Percentiles rank a stretch among this genome's conserved stretches.
Evolutionary conservation across 345 rosid species (phyloP).

Genomic region (Populus pruinosa): DNA sequence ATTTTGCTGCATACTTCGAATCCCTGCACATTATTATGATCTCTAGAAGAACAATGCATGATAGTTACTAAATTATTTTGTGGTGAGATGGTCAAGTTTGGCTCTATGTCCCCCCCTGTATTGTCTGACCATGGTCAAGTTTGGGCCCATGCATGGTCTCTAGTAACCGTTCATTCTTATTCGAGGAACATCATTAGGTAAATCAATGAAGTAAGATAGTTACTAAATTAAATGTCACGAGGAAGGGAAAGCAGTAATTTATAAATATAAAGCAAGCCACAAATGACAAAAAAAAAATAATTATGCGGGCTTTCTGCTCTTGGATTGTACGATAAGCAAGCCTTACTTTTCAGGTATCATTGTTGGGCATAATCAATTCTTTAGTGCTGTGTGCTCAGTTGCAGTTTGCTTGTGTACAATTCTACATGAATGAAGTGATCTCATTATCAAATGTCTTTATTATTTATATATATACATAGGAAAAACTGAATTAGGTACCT

Average conservation of each 20-base stretch:
- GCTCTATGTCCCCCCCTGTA: not conserved
- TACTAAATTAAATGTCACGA: too few species aligned
- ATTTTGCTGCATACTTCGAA: not conserved
- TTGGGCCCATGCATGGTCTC: not conserved
- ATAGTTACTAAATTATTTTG: too few species aligned
- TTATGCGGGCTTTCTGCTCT: not conserved
- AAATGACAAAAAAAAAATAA: too few species aligned
- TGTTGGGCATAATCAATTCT: too few species aligned
- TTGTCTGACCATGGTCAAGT: not conserved
- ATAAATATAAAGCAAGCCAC: not conserved
- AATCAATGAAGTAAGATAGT: too few species aligned
- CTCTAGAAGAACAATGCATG: too few species aligned
- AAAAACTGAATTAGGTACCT: not conserved
- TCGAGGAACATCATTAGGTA: not conserved
- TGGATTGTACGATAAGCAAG: too few species aligned
- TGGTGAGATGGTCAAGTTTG: not conserved
- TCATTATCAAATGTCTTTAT: not conserved
- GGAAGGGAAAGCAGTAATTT: not conserved
- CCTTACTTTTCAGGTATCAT: too few species aligned
- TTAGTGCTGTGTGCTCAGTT: not conserved
- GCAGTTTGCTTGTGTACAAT: not conserved
- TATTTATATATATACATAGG: not conserved
- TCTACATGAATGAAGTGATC: not conserved
- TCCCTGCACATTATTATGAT: not conserved
- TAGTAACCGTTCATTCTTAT: not conserved